Evolutionary conservation across 176 grass and related monocot genomes (phyloP), one percentile per base, ranked within the genome.

Genomic region (Dendrocalamus sinicus): DNA sequence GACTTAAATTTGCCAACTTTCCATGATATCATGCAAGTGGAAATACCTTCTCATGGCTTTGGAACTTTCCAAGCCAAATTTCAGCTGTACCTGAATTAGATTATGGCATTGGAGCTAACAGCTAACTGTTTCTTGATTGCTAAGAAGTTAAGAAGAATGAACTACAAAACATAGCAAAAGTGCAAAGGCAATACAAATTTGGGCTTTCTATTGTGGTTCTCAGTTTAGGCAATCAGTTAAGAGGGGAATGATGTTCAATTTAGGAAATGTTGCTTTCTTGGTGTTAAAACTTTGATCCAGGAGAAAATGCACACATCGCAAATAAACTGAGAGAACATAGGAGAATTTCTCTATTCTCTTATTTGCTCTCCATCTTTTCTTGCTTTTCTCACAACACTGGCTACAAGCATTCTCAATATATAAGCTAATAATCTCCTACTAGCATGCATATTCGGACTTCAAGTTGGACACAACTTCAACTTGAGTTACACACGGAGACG

Each of bases 11-110:
- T 59, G 41, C 37, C 46, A 51, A 39, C 9, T 66, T 74, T 48
- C 8, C 13, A 74, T 73, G 58, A 71, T 16, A 87, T 67, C 19
- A 53, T 52, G 22, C 15, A 60, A 72, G 22, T 83, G 48, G 82
- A 84, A 41, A 45, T 65, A 76, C 46, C n/a, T 61, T 62, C 37
- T 16, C 16, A 76, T 67, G 39, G 47, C 32, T 55, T 58, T 73
- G 26, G 19, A 78, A 78, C 5, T 30, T 43, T 79, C 55, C 12
- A 63, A 65, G 9, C 32, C 15, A 68, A 83, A 73, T 26, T n/a
- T 83, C 12, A 50, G 47, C 15, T 73, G 40, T 37, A 90, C 0
- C 23, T 72, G 16, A 75, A 73, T 81, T 24, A 39, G 1, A 64
- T 58, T 82, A 75, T 7, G 19, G 7, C 58, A 37, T 9, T 22